Evolutionary conservation across 345 rosid species (phyloP), one percentile per base, ranked within the genome.

Genomic region (Arabis hirsuta): DNA sequence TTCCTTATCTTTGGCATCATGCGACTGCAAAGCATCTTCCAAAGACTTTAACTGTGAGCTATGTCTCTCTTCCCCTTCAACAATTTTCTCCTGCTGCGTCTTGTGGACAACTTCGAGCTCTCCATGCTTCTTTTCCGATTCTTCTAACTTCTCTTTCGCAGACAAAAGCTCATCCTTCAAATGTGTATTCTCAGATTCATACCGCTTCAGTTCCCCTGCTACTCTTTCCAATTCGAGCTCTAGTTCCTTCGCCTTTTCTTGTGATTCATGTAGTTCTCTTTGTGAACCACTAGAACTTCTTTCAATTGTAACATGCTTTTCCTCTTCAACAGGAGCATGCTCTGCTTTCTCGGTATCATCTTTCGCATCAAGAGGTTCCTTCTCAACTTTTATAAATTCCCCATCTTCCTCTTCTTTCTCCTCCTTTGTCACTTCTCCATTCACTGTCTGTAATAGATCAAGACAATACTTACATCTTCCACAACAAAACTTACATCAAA

Each of bases 371-470:
- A 88, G 62, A 10, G 83, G 79, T 81, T 91, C 99, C 83, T 78
- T 88, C 82, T 95, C 98, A 55, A 96, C 94, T 76, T 96, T 96
- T 48, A 96, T 90, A 83, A 96, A 96, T 73, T 85, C 98, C 60
- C 91, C 97, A 62, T 84, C 99, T 62, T 95, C 94, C 59, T 88
- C 98, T 54, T 90, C 98, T 78, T 86, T 86, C 27, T 74, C 85
- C 14, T 59, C 83, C 44, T 72, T 65, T 10, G 74, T 73, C 76
- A 73, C 53, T 12, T 79, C 91, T 69, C 87, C 96, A 59, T 84
- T 87, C 39, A 56, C 56, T 31, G 65, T 82, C 99, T 87, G 80
- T 26, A 59, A 74, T 31, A 55, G 12, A 71, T 67, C 52, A 6
- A 26, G 50, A 60, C 60, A 64, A 74, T 38, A 68, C n/a, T 63